Conservation (phyloP, 2,329 filamentous ascomycete species). For the Colletotrichum costaricense region DNA sequence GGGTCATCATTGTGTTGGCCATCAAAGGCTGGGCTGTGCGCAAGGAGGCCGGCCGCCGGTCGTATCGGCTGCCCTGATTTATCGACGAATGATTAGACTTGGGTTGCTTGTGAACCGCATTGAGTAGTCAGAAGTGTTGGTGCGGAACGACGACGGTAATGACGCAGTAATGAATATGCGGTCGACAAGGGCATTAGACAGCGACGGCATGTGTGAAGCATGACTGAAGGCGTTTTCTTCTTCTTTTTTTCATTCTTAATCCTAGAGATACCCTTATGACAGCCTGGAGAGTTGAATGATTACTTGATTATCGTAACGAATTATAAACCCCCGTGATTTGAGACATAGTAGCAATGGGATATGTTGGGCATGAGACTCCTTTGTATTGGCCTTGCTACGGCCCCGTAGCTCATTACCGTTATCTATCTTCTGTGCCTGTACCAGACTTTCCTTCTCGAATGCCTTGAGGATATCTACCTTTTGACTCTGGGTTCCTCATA, state of each 20-base stretch:
- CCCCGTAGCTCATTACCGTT: not conserved
- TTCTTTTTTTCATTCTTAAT: not conserved
- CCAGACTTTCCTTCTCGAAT: not conserved
- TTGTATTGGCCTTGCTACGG: not conserved
- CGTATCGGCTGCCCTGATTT: constrained; percentile 3
- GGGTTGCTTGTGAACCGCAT: not conserved
- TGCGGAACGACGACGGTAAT: not conserved
- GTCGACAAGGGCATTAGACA: not conserved
- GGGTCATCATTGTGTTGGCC: constrained; percentile 80
- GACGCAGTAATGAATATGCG: not conserved
- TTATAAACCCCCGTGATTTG: too few species aligned
- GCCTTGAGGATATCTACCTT: not conserved
- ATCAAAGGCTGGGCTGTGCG: constrained; percentile 87
- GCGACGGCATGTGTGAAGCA: not conserved
- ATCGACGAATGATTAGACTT: not conserved
- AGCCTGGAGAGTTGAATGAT: too few species aligned
- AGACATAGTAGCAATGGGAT: not conserved
- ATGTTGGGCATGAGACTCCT: not conserved
- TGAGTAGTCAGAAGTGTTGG: not conserved
- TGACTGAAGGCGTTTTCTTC: not conserved
- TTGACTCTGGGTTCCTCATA: not conserved
- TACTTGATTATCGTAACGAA: too few species aligned
- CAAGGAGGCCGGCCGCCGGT: constrained; percentile 47
- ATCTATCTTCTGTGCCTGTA: not conserved
- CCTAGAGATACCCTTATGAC: constrained; percentile 23